Percentiles rank a stretch among this genome's conserved stretches.
phyloP scores from a whole-genome alignment of 225 moss, liverwort and hornwort genomes.

The Climacium dendroides region DNA sequence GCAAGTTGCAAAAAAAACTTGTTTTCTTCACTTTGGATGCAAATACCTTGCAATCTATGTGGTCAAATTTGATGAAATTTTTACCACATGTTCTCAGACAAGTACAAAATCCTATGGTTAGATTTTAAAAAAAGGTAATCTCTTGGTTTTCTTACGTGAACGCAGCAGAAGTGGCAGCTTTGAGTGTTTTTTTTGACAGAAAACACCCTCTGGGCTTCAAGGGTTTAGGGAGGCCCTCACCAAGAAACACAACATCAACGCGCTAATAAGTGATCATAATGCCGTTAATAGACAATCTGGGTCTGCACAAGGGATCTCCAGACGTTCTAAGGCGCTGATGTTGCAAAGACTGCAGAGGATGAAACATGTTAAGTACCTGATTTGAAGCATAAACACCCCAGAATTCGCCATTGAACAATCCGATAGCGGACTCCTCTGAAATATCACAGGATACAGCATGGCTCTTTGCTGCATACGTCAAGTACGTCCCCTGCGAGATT shows the following conservation, averaged over 20 bases:
- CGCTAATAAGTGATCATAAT: background rate
- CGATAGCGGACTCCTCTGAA: conserved; percentile 60
- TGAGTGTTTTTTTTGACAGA: no score
- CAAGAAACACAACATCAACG: background rate
- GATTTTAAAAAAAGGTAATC: no score
- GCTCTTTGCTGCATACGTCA: conserved; percentile 76
- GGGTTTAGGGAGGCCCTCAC: background rate
- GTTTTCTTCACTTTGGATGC: no score
- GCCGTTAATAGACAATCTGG: background rate
- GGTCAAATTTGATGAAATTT: no score
- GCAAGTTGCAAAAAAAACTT: no score
- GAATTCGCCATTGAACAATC: conserved; percentile 76
- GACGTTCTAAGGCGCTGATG: background rate
- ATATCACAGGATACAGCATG: conserved; percentile 64
- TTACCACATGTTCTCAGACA: no score
- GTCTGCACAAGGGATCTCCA: background rate
- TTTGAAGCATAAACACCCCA: conserved; percentile 55
- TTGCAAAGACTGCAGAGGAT: background rate
- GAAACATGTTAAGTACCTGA: conserved; percentile 25
- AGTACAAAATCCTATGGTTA: no score
- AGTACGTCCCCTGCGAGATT: conserved; percentile 64
- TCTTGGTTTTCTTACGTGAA: no score
- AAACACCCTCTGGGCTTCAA: no score
- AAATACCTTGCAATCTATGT: no score
- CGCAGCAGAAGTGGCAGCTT: no score